Conservation (phyloP, 345 rosid genomes). For the Noccaea bulbosa region DNA sequence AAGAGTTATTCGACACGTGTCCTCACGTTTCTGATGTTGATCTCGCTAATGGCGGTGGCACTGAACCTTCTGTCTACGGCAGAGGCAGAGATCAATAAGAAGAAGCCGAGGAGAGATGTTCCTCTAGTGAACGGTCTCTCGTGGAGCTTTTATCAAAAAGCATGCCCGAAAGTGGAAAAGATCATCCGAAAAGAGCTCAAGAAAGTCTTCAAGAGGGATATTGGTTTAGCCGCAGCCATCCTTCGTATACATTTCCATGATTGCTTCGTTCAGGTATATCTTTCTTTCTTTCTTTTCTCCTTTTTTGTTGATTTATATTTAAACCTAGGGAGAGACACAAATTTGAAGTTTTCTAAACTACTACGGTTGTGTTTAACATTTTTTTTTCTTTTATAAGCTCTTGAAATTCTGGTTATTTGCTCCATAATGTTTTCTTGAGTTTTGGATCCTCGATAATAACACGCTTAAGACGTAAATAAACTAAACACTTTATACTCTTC, state of each 20-base stretch:
- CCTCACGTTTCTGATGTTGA: slow-evolving; percentile 33
- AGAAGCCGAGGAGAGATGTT: slow-evolving; percentile 32
- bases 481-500: no score
- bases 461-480: no score
- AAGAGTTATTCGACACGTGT: slow-evolving; percentile 24
- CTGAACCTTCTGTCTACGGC: slow-evolving; percentile 28
- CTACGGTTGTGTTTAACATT: background rate
- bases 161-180: slow-evolving; percentile 71
- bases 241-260: slow-evolving; percentile 93
- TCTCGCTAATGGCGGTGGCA: slow-evolving; percentile 38
- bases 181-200: slow-evolving; percentile 58
- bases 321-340: background rate
- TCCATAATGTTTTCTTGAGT: no score
- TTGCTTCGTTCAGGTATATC: slow-evolving; percentile 83
- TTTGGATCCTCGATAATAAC: no score
- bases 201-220: slow-evolving; percentile 66
- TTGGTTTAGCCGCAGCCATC: slow-evolving; percentile 91
- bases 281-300: background rate
- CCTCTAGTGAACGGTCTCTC: slow-evolving; percentile 66
- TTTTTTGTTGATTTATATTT: background rate
- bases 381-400: background rate
- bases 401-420: no score
- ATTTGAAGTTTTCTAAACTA: background rate
- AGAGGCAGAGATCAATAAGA: slow-evolving; percentile 29
- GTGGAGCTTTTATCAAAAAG: slow-evolving; percentile 61